These are phyloP conservation scores for Fusarium nanum DNA, from an alignment of 2,329 filamentous ascomycete species.

Conservation along the genomic window DNA sequence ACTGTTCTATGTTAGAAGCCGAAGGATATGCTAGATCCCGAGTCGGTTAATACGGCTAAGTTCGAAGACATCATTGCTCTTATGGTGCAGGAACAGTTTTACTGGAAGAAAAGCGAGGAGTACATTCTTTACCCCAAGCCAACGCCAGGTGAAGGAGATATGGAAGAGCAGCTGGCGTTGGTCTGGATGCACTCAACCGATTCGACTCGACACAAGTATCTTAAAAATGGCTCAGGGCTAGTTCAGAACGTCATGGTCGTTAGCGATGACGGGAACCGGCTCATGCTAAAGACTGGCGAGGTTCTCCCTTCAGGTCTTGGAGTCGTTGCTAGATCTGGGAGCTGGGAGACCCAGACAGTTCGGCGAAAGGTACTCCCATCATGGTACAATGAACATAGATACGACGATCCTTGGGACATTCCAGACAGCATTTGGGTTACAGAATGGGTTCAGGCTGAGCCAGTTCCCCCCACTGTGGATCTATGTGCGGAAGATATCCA, in stretches of 20 bases:
- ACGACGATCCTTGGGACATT: not conserved
- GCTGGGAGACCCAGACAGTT: not conserved
- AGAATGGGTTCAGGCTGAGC: not conserved
- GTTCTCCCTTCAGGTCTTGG: not conserved
- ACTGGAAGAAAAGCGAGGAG: not conserved
- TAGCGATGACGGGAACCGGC: fast-evolving
- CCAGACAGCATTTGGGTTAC: not conserved
- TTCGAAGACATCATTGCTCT: not conserved
- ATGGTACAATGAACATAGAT: not conserved
- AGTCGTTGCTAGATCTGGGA: not conserved
- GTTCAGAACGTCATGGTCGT: not conserved
- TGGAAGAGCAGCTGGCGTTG: not conserved
- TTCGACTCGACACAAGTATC: not conserved
- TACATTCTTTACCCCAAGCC: not conserved
- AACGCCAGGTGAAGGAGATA: not conserved
- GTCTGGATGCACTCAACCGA: not conserved
- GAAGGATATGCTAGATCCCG: not conserved
- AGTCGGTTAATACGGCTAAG: not conserved
- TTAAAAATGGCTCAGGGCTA: not conserved
- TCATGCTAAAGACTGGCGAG: not conserved
- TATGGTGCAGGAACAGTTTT: not conserved
- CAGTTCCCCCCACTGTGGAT: not conserved
- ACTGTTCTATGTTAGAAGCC: not conserved
- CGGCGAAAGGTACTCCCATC: not conserved
- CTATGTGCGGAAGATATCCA: not conserved